A percentile compares a stretch with the other conserved stretches of the same genome.
These are phyloP conservation scores for Echria macrotheca DNA, from an alignment of 495 filamentous ascomycete species.

Conservation along the genomic window DNA sequence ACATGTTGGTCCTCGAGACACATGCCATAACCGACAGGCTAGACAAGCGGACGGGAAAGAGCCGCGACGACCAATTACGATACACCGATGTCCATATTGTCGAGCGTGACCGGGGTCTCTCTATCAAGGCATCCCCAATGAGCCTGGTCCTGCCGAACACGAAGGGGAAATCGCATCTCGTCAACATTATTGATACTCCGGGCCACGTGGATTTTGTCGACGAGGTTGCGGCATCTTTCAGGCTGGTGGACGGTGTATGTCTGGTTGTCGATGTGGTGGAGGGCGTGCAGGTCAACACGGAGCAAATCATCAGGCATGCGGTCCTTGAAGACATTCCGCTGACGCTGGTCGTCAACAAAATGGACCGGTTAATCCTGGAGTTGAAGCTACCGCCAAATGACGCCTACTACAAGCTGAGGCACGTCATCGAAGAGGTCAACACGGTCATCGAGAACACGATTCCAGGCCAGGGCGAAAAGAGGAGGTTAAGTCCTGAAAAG, in stretches of 20 bases:
- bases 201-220: slow-evolving; percentile 98
- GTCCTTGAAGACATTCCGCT: slow-evolving; percentile 86
- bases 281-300: slow-evolving; percentile 92
- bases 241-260: slow-evolving; percentile 86
- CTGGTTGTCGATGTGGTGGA: slow-evolving; percentile 97
- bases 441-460: slow-evolving; percentile 84
- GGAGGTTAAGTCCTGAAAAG: slow-evolving; percentile 88
- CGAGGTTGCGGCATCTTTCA: slow-evolving; percentile 82
- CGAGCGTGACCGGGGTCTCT: slow-evolving; percentile 86
- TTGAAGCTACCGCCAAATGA: slow-evolving; percentile 91
- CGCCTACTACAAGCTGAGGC: slow-evolving; percentile 97
- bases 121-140: slow-evolving; percentile 92
- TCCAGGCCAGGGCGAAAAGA: slow-evolving; percentile 74
- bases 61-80: slow-evolving; percentile 81
- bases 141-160: slow-evolving; percentile 82
- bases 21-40: slow-evolving; percentile 75
- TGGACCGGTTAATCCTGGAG: slow-evolving; percentile 92
- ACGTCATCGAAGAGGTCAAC: slow-evolving; percentile 96
- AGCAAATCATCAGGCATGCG: slow-evolving; percentile 94
- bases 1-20: slow-evolving; percentile 94
- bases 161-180: slow-evolving; percentile 88
- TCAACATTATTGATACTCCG: slow-evolving; percentile 94
- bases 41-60: slow-evolving; percentile 73
- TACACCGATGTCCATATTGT: slow-evolving; percentile 90
- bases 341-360: slow-evolving; percentile 89